Conservation (phyloP, 352 stramenopile genomes). For the Aphanomyces invadans region DNA sequence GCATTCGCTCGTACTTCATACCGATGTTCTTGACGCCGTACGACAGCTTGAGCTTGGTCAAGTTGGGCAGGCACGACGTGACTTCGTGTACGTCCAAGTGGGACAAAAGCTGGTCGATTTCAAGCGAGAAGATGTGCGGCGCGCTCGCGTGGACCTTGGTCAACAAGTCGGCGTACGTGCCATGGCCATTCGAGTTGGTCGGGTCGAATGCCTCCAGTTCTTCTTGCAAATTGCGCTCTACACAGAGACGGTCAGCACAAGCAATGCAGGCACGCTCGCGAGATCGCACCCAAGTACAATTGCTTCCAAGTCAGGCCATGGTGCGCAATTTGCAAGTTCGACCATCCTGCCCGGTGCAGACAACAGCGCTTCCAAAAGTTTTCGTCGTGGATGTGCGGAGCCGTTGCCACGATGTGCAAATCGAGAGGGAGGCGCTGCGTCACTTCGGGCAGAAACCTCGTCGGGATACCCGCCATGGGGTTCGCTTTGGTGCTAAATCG, state of each 20-base stretch:
- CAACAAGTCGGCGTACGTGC: constrained; percentile 46
- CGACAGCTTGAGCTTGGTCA: constrained; percentile 76
- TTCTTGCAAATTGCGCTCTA: constrained; percentile 53
- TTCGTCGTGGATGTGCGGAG: constrained; percentile 85
- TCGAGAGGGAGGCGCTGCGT: constrained; percentile 73
- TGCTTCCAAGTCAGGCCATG: constrained; percentile 93
- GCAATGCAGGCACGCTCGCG: too few species aligned
- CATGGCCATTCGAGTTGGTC: constrained; percentile 31
- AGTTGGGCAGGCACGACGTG: constrained; percentile 78
- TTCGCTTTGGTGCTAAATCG: constrained; percentile 60
- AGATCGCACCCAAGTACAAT: constrained; percentile 75
- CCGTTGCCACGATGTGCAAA: constrained; percentile 69
- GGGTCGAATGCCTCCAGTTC: constrained; percentile 71
- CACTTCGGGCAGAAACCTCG: constrained; percentile 75
- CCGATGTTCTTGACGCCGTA: constrained; percentile 88
- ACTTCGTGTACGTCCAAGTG: constrained; percentile 86
- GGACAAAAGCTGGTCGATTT: constrained; percentile 80
- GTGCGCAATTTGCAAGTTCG: constrained; percentile 84
- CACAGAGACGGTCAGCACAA: neutral
- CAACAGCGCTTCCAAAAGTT: constrained; percentile 92
- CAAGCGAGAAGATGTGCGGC: constrained; percentile 87
- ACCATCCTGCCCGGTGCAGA: constrained; percentile 74
- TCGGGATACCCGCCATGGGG: constrained; percentile 53
- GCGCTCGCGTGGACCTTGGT: constrained; percentile 64
- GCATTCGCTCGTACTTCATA: constrained; percentile 92